Base-by-base conservation (phyloP, 208 protist genomes). In the Acanthamoeba castellanii region DNA sequence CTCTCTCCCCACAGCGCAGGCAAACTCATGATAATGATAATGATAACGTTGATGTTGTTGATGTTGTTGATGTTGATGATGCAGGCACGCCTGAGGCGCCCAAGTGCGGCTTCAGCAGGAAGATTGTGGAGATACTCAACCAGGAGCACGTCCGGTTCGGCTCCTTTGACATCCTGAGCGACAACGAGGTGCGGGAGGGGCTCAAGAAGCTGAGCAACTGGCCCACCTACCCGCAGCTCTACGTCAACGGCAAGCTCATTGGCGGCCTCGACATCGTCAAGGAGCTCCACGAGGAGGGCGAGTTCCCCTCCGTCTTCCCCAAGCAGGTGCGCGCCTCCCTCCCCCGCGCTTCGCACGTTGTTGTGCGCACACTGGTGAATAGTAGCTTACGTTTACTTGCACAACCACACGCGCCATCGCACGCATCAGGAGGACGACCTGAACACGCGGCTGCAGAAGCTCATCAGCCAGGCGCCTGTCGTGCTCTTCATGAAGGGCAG, bases 141-240 rank as follows among this genome's bases (percentile, higher is more conserved):
- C 27, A 42, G 16, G 88, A 93, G 64, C 88, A 93, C 30, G 90
- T 94, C 74, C 70, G 92, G 61, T 95, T 82, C 42, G 22, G 14
- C n/a, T 22, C 16, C 61, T 95, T 92, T 37, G 93, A 95, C 81
- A 95, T 95, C 81, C 93, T 95, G 68, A 72, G 6, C 11, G 94
- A 93, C 50, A 68, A 89, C 32, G 74, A 94, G 42, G 66, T 94
- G 95, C 95, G 95, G 18, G 74, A 95, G 64, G 90, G 76, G 25
- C 92, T 97, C 55, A 96, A 95, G 96, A 96, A 84, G 70, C 98
- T 93, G 59, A 97, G 92, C 3, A 96, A 98, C 55, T 98, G 98
- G 98, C 97, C 97, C 47, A 98, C 98, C 30, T 98, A 96, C 95
- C 98, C 98, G 66, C 97, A 98, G 97, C 84, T 98, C 11, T 98